Base-by-base conservation (phyloP, 2,329 filamentous ascomycete genomes). In the Rutstroemia sp. region DNA sequence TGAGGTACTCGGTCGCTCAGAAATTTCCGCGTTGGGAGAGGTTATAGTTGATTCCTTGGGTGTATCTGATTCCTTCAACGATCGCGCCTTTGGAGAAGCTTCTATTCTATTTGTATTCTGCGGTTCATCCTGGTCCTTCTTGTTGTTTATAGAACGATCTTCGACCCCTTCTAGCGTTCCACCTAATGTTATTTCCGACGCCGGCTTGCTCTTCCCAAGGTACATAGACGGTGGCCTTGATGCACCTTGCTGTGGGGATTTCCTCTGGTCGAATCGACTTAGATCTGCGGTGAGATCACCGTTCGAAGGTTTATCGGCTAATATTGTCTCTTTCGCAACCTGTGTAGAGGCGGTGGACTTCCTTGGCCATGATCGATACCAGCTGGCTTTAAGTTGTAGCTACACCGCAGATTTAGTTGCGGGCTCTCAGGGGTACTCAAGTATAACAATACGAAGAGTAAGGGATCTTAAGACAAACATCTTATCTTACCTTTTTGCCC, bases 311-410 rank as follows among this genome's bases (percentile, higher is more conserved):
- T 68, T 70, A 52, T 56, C 80, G 30, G 81, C 82, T 47, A 81
- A 70, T 27, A 86, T 85, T 12, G 78, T 81, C 67, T 86, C 82
- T 61, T 75, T 76, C 3, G 81, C 80, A 46, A 86, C 72, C 52
- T 82, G 79, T 5, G 79, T 84, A 8, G 81, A 85, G 27, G 82
- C 75, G 16, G 74, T 71, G 6, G 82, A 79, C 65, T 54, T 57
- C 25, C 78, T 74, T 18, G 80, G 78, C 80, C 80, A 84, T 18
- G 82, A 68, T 23, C 80, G 80, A 67, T 85, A 85, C 82, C 82
- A 86, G 67, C 81, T 84, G 21, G 59, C 59, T 19, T 63, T 67
- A 8, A 61, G 51, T 41, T 63, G 62, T n/a, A 66, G 39, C 65
- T 67, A 37, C n/a, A 52, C 23, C 16, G 21, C 6, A n/a, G 12